phyloP scores from a whole-genome alignment of 2,329 filamentous ascomycete species.

The Davidsoniella eucalypti region DNA sequence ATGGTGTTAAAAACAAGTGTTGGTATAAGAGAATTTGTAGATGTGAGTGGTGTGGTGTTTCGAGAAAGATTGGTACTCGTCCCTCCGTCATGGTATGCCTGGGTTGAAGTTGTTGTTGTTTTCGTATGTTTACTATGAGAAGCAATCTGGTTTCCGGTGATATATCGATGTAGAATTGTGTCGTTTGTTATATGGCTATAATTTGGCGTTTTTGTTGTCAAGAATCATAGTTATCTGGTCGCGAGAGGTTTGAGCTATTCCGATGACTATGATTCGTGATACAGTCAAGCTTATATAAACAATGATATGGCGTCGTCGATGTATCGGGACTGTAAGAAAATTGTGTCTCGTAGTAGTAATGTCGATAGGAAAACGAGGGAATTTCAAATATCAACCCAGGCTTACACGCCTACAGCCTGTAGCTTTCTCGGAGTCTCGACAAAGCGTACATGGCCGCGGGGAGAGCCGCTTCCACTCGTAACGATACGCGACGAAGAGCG shows the following conservation, averaged over 20 bases:
- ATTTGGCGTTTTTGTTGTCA: not conserved
- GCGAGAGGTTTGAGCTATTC: conserved; percentile 7
- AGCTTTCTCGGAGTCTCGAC: conserved; percentile 11
- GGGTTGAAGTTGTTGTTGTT: conserved; percentile 4
- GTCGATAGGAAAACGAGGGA: not conserved
- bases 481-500: not conserved
- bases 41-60: not conserved
- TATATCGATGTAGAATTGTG: not conserved
- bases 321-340: not conserved
- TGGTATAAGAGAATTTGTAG: not conserved
- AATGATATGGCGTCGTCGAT: not conserved
- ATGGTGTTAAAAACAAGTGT: conserved; percentile 4
- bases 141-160: not conserved
- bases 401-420: conserved; percentile 12
- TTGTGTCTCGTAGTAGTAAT: no score
- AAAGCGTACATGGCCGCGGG: conserved; percentile 12
- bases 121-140: not conserved
- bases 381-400: conserved; percentile 5
- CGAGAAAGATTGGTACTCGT: not conserved
- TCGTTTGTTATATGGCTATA: no score
- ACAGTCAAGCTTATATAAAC: not conserved
- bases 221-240: not conserved
- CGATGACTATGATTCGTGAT: not conserved
- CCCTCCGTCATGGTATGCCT: conserved; percentile 8
- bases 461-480: conserved; percentile 9